Percentiles rank a stretch among this genome's conserved stretches.
phyloP scores from a whole-genome alignment of 768 basidiomycete species.

The Mycena olivaceomarginata region DNA sequence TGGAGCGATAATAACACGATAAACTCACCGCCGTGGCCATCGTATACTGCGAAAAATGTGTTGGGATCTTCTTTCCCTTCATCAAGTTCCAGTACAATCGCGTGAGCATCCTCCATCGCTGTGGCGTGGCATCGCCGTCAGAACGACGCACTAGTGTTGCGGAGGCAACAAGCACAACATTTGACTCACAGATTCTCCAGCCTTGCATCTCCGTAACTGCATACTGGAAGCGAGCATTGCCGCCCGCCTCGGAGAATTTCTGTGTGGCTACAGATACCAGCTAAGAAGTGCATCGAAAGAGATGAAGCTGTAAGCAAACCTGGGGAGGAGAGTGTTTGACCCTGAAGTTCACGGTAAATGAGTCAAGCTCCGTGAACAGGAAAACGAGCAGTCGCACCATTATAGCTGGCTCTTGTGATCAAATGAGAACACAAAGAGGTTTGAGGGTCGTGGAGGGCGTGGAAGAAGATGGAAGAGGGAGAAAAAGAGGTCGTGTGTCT shows the following conservation, averaged over 20 bases:
- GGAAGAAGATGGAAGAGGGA: background rate
- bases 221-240: slow-evolving; percentile 82
- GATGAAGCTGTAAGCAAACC: slow-evolving; percentile 64
- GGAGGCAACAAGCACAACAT: slow-evolving; percentile 28
- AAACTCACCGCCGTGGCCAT: slow-evolving; percentile 95
- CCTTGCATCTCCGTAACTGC: slow-evolving; percentile 98
- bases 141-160: slow-evolving; percentile 30
- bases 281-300: slow-evolving; percentile 31
- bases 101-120: slow-evolving; percentile 99
- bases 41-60: slow-evolving; percentile 97
- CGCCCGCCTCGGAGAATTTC: slow-evolving; percentile 86
- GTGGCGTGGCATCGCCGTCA: slow-evolving; percentile 45
- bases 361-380: slow-evolving; percentile 27
- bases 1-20: slow-evolving; percentile 20
- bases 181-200: slow-evolving; percentile 95
- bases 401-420: slow-evolving; percentile 33
- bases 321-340: slow-evolving; percentile 91
- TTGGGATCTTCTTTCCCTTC: slow-evolving; percentile 68
- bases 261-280: slow-evolving; percentile 75
- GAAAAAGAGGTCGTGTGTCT: slow-evolving; percentile 36
- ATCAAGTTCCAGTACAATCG: slow-evolving; percentile 83
- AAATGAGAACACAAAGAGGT: slow-evolving; percentile 13
- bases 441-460: slow-evolving; percentile 11
- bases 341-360: slow-evolving; percentile 65
- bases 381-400: slow-evolving; percentile 38